Evolutionary conservation across 257 asterid genomes (phyloP).

Genomic region (Linderniella brevidens): DNA sequence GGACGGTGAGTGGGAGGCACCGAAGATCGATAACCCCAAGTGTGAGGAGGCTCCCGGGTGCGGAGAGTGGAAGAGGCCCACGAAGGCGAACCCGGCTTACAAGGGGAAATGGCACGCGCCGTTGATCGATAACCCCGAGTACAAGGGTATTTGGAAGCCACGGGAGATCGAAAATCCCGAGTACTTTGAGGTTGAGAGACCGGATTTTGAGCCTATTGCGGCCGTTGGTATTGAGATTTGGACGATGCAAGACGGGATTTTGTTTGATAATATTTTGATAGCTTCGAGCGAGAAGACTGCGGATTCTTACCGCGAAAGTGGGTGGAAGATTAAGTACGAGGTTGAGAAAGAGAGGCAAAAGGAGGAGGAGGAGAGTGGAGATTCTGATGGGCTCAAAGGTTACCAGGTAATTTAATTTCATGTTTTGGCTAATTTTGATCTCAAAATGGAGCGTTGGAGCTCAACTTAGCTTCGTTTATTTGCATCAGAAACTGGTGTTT

Average conservation of each 20-base stretch:
- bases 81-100: slow-evolving; percentile 81
- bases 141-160: slow-evolving; percentile 98
- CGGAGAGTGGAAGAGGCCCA: slow-evolving; percentile 93
- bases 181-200: slow-evolving; percentile 67
- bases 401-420: slow-evolving; percentile 42
- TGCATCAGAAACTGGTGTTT: slow-evolving; percentile 54
- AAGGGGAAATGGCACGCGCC: slow-evolving; percentile 94
- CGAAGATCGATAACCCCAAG: slow-evolving; percentile 71
- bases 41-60: slow-evolving; percentile 89
- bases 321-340: slow-evolving; percentile 78
- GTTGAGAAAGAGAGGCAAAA: slow-evolving; percentile 69
- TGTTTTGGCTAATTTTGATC: not conserved
- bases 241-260: slow-evolving; percentile 97
- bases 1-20: slow-evolving; percentile 99
- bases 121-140: slow-evolving; percentile 68
- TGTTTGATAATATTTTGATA: slow-evolving; percentile 77
- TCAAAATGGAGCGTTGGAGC: not conserved
- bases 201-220: slow-evolving; percentile 85
- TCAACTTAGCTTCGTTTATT: too few relatives aligned
- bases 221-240: slow-evolving; percentile 96
- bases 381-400: slow-evolving; percentile 61
- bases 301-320: slow-evolving; percentile 40
- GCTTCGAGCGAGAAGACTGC: slow-evolving; percentile 53
- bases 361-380: slow-evolving; percentile 48
- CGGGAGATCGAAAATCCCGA: slow-evolving; percentile 66